Conservation (phyloP, 805 yeast species). For the Naumovozyma baii region DNA sequence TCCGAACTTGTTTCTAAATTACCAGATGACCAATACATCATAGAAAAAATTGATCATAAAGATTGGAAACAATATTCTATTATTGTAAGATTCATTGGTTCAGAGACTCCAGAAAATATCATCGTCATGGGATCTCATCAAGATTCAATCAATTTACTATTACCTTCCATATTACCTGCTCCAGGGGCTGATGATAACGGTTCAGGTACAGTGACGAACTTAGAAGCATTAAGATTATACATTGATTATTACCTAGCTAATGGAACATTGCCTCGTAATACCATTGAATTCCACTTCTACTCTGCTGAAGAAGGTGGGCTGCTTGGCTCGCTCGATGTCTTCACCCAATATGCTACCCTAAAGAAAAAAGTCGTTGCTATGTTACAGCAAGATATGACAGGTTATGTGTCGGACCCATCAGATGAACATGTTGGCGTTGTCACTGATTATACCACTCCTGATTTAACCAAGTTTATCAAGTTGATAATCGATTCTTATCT, state of each 20-base stretch:
- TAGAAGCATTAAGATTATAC: conserved; percentile 66
- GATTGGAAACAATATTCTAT: conserved; percentile 74
- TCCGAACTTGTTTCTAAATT: conserved; percentile 18
- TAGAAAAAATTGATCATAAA: conserved; percentile 47
- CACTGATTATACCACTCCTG: conserved; percentile 52
- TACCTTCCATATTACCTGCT: conserved; percentile 60
- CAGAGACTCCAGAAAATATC: conserved; percentile 30
- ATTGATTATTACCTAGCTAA: conserved; percentile 23
- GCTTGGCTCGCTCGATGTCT: conserved; percentile 76
- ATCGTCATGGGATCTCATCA: conserved; percentile 85
- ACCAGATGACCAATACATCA: conserved; percentile 32
- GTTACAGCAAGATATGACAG: conserved; percentile 95
- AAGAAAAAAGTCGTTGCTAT: conserved; percentile 57
- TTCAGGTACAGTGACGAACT: conserved; percentile 69
- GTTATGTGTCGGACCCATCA: conserved; percentile 51
- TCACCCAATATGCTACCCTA: conserved; percentile 38
- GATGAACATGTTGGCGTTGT: conserved; percentile 67
- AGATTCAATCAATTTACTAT: conserved; percentile 67
- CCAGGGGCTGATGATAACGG: conserved; percentile 98
- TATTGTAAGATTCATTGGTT: conserved; percentile 54
- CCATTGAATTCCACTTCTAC: conserved; percentile 88
- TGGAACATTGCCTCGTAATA: conserved; percentile 49
- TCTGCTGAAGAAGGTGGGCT: conserved; percentile 93
- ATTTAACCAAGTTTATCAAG: conserved; percentile 52
- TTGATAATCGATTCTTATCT: conserved; percentile 53